Conservation (phyloP, 176 grass and related monocot genomes). For the Alopecurus myosuroides region DNA sequence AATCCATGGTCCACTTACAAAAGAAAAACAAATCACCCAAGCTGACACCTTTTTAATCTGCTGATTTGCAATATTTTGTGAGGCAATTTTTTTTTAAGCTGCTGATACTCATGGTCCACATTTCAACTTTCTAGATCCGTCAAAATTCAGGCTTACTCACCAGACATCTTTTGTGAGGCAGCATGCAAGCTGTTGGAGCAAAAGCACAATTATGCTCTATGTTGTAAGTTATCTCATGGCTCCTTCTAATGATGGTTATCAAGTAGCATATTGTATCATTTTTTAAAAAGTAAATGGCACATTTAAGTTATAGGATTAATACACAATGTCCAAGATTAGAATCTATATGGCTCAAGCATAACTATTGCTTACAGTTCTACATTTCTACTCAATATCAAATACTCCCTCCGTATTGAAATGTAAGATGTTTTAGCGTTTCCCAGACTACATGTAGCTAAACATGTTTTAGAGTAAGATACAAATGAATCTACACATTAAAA, state of each 20-base stretch:
- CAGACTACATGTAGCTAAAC: too few species aligned
- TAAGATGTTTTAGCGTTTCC: too few species aligned
- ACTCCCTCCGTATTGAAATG: too few species aligned
- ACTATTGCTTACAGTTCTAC: neutral
- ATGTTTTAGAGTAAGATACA: too few species aligned
- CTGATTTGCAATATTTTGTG: constrained; percentile 7
- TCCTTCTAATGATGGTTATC: neutral
- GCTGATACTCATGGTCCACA: neutral
- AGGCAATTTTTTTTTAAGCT: neutral
- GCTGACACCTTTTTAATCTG: neutral
- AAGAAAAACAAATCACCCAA: neutral
- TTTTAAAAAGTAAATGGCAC: neutral
- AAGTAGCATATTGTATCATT: neutral
- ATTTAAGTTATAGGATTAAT: neutral
- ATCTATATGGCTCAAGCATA: neutral
- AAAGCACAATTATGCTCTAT: constrained; percentile 50
- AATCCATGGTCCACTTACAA: neutral
- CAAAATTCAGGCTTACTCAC: constrained; percentile 68
- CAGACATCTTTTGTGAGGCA: constrained; percentile 69
- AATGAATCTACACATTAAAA: too few species aligned
- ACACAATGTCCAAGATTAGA: neutral
- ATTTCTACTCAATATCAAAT: neutral
- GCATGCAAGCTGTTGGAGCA: constrained; percentile 62
- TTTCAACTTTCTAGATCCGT: constrained; percentile 48
- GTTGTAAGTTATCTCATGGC: constrained; percentile 43